Evolutionary conservation across 2,329 filamentous ascomycete genomes (phyloP), one percentile per base, ranked within the genome.

Genomic region (Intubia oerlemansii): DNA sequence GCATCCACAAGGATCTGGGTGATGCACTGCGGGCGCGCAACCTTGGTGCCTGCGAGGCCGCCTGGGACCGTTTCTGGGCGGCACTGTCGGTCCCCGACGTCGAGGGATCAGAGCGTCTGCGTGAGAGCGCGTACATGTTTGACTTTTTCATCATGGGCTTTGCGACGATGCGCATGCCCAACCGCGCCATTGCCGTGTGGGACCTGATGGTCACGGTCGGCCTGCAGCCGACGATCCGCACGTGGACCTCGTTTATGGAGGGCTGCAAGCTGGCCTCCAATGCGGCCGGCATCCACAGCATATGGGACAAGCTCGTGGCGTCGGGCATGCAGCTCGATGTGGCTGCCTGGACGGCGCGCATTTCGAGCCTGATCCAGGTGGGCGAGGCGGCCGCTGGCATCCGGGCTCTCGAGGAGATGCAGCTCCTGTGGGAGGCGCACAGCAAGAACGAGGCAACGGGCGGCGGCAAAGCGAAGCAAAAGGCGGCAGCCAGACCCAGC

Each of bases 231-330:
- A 69, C 59, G 6, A 41, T 73, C 31, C 60, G 54, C 38, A 74
- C 77, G 0, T 88, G 76, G 64, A 74, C 69, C 22, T 53, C 65
- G 24, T 75, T 88, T 62, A 64, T 88, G 38, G 58, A 66, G 32
- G 78, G 78, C 2, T 80, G 71, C 48, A 64, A 62, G 42, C 57
- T 55, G 28, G 57, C 65, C 28, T 56, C 57, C 30, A 69, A 80
- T 39, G 38, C 56, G 1, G 45, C 53, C n/a, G 66, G 60, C 14
- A 54, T 84, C 34, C 62, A 72, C 31, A 56, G 56, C 1, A 58
- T 82, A 18, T 90, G 80, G 79, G 39, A 49, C 0, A 65, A 62
- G 36, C 65, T 88, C 49, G 41, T 61, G 4, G 43, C 42, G 7
- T 59, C 66, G 2, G 63, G 64, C 2, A 41, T 68, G 8, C 49